Evolutionary conservation across 2,329 filamentous ascomycete species (phyloP).

Genomic region (Aureobasidium sp.): DNA sequence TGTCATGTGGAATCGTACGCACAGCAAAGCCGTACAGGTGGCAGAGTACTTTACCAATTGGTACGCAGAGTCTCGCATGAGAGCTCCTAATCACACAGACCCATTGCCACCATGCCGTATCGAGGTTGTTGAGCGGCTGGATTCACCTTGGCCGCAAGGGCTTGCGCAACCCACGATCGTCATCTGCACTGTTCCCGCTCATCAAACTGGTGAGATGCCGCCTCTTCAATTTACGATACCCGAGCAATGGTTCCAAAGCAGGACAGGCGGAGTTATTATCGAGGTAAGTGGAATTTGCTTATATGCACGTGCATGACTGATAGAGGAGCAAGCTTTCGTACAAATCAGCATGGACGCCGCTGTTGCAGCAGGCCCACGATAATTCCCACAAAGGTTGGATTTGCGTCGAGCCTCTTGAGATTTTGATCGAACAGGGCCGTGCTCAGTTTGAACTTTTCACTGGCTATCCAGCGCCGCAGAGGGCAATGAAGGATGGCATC

Average conservation of each 20-base stretch:
- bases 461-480: slow-evolving; percentile 61
- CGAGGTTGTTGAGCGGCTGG: slow-evolving; percentile 51
- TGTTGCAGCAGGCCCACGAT: slow-evolving; percentile 59
- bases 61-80: slow-evolving; percentile 21
- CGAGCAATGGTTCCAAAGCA: slow-evolving; percentile 60
- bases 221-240: slow-evolving; percentile 66
- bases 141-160: slow-evolving; percentile 57
- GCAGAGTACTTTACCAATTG: slow-evolving; percentile 62
- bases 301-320: background rate
- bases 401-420: slow-evolving; percentile 66
- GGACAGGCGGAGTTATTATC: slow-evolving; percentile 67
- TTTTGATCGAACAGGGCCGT: slow-evolving; percentile 71
- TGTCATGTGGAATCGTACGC: slow-evolving; percentile 65
- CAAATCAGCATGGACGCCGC: slow-evolving; percentile 63
- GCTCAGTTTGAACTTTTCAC: slow-evolving; percentile 79
- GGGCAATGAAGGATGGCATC: slow-evolving; percentile 59
- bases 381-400: slow-evolving; percentile 61
- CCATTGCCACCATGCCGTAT: slow-evolving; percentile 31
- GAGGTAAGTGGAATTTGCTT: slow-evolving; percentile 42
- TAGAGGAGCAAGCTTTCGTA: slow-evolving; percentile 46
- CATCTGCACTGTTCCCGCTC: slow-evolving; percentile 67
- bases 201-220: slow-evolving; percentile 55
- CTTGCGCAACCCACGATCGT: slow-evolving; percentile 64
- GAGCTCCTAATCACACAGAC: slow-evolving; percentile 10
- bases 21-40: slow-evolving; percentile 58